Conservation (phyloP, 202 grass and related monocot species). For the Eragrostis tef region DNA sequence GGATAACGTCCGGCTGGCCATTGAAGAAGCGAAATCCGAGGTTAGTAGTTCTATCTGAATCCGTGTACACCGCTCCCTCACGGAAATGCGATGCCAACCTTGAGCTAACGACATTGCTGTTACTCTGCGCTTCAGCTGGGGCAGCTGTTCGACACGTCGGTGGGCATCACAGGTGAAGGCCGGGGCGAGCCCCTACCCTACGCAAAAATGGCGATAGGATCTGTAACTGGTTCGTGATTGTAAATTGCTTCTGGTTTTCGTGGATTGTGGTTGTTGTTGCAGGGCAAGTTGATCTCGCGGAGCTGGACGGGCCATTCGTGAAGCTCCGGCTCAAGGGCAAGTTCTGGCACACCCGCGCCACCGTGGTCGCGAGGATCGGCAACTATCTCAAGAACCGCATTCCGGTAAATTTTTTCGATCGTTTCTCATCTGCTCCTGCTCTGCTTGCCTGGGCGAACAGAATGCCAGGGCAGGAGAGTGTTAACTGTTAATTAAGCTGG, state of each 20-base stretch:
- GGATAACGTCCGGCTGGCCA: conserved; percentile 73
- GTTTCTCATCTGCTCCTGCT: not conserved
- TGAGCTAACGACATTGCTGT: conserved; percentile 33
- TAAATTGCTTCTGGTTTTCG: not conserved
- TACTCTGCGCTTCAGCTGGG: conserved; percentile 58
- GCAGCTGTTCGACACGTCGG: conserved; percentile 83
- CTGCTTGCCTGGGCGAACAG: not conserved
- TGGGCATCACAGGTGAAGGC: conserved; percentile 80
- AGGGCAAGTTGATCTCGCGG: conserved; percentile 87
- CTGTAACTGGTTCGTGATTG: not conserved
- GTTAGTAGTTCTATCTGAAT: conserved; percentile 23
- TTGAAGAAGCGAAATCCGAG: conserved; percentile 77
- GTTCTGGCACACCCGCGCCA: conserved; percentile 85
- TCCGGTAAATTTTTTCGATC: conserved; percentile 52
- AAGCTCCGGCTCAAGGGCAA: conserved; percentile 82
- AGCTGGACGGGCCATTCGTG: conserved; percentile 87
- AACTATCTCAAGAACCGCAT: conserved; percentile 97
- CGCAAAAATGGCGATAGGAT: not conserved
- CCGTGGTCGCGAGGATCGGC: conserved; percentile 68
- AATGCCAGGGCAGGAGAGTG: not conserved
- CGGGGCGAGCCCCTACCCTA: not conserved
- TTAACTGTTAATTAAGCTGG: not conserved
- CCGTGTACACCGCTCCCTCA: not conserved
- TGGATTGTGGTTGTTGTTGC: conserved; percentile 16
- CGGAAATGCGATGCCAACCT: conserved; percentile 11